Conservation (phyloP, 345 rosid genomes). For the Gossypium arboreum region DNA sequence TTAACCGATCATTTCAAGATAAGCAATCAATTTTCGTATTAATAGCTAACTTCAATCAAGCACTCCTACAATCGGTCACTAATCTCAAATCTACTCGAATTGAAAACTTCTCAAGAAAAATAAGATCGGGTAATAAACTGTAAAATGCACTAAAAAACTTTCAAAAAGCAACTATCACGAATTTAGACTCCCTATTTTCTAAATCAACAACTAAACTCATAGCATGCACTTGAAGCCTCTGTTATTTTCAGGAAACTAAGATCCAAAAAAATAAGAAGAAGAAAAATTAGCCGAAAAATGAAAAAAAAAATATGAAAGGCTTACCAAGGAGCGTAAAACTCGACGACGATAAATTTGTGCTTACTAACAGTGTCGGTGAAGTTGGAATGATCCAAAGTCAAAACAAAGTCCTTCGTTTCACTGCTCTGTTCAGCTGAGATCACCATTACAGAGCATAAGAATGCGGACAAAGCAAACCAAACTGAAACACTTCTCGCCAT, state of each 20-base stretch:
- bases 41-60: not conserved
- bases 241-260: not conserved
- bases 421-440: conserved; percentile 39
- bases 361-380: conserved; percentile 71
- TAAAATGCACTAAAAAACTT: not conserved
- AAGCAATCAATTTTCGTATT: not conserved
- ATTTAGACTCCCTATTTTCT: not conserved
- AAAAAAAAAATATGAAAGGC: not conserved
- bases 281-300: not conserved
- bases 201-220: conserved; percentile 7
- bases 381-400: conserved; percentile 84
- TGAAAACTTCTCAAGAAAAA: not conserved
- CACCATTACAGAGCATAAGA: conserved; percentile 25
- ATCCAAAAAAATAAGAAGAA: not conserved
- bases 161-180: not conserved
- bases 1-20: not conserved
- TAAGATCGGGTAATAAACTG: not conserved
- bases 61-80: not conserved
- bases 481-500: conserved; percentile 45
- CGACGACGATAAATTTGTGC: conserved; percentile 85
- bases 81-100: not conserved
- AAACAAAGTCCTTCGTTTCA: conserved; percentile 66
- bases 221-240: not conserved
- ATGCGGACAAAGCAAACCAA: conserved; percentile 34
- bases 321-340: conserved; percentile 98